Percentiles rank a stretch among this genome's conserved stretches.
Conservation (phyloP, 1,139 yeast species). For the Zygoascus sp. region DNA sequence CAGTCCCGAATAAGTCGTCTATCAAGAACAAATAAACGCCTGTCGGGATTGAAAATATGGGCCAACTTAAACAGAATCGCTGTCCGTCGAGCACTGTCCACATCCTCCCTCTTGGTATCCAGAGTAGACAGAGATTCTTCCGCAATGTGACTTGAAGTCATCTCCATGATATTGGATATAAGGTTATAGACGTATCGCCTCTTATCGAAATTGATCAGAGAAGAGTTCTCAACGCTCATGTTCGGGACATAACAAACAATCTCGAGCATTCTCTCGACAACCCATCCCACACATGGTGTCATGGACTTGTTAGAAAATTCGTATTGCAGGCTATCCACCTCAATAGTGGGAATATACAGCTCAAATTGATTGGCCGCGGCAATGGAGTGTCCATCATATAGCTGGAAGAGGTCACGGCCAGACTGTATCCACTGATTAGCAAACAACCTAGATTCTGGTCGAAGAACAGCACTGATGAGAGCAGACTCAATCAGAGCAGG, state of each 20-base stretch:
- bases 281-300: constrained; percentile 88
- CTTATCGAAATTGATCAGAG: constrained; percentile 62
- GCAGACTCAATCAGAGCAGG: constrained; percentile 89
- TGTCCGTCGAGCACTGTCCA: not conserved
- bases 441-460: constrained; percentile 75
- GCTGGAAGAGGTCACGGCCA: constrained; percentile 32
- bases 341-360: constrained; percentile 32
- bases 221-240: constrained; percentile 54
- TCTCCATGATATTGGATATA: constrained; percentile 46
- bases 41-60: constrained; percentile 31
- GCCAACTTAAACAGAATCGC: constrained; percentile 21
- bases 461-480: constrained; percentile 63
- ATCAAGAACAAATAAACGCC: constrained; percentile 29
- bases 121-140: not conserved
- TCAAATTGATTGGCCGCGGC: constrained; percentile 21
- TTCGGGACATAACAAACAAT: constrained; percentile 66
- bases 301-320: constrained; percentile 31
- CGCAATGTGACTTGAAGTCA: constrained; percentile 27
- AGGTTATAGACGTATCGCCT: constrained; percentile 57
- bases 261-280: constrained; percentile 55
- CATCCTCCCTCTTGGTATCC: not conserved
- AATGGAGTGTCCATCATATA: constrained; percentile 9
- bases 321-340: constrained; percentile 19
- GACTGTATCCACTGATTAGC: constrained; percentile 65
- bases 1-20: constrained; percentile 37